These are phyloP conservation scores for Pseudogymnoascus sp. DNA, from an alignment of 2,329 filamentous ascomycete species.

Conservation along the genomic window DNA sequence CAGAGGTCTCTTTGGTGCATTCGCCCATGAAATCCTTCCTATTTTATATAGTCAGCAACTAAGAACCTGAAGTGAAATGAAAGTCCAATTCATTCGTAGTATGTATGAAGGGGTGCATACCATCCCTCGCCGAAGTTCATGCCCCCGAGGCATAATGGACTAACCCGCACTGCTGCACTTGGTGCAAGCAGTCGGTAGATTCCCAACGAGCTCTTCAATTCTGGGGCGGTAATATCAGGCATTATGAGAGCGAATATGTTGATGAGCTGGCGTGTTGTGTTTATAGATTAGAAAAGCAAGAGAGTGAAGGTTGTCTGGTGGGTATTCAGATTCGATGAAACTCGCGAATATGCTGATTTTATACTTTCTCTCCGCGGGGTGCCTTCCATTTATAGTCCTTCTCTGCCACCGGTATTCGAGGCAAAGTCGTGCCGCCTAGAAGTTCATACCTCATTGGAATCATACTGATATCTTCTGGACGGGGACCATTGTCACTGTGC, in stretches of 20 bases:
- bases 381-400: neutral
- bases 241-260: slow-evolving; percentile 13
- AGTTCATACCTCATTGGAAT: neutral
- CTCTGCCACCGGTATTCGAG: neutral
- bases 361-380: neutral
- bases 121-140: slow-evolving; percentile 58
- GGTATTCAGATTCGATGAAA: neutral
- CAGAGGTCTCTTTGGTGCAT: slow-evolving; percentile 46
- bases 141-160: slow-evolving; percentile 55
- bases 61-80: neutral
- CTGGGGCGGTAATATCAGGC: slow-evolving; percentile 35
- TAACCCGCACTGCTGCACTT: slow-evolving; percentile 57
- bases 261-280: neutral
- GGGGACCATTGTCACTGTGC: neutral
- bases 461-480: neutral
- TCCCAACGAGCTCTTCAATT: slow-evolving; percentile 52
- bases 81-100: neutral
- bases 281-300: neutral
- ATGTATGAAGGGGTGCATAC: slow-evolving; percentile 20
- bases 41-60: slow-evolving; percentile 7
- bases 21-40: slow-evolving; percentile 38
- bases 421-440: neutral
- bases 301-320: neutral
- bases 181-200: slow-evolving; percentile 60
- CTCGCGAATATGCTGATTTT: neutral